These are phyloP conservation scores for Monosporascus sp. DNA, from an alignment of 2,329 filamentous ascomycete genomes.

Conservation along the genomic window DNA sequence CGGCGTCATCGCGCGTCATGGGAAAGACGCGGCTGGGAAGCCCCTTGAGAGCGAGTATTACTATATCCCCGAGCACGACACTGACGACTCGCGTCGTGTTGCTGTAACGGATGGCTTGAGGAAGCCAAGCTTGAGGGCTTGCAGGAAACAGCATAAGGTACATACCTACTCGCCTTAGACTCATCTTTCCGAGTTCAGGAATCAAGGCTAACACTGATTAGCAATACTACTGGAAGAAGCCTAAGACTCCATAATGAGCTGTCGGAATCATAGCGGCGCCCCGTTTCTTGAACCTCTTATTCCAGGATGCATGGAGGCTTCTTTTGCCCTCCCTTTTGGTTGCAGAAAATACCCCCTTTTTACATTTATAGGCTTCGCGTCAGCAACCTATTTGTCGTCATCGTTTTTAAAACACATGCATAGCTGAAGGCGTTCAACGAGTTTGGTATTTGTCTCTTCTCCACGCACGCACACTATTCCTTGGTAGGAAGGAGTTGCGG, in stretches of 20 bases:
- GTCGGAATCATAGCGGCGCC: neutral
- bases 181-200: constrained; percentile 2
- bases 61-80: constrained; percentile 84
- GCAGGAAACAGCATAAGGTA: constrained; percentile 97
- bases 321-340: neutral
- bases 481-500: constrained; percentile 2
- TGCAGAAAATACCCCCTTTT: constrained; percentile 8
- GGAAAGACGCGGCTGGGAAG: constrained; percentile 95
- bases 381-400: neutral
- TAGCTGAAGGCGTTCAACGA: constrained; percentile 22
- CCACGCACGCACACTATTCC: constrained; percentile 6
- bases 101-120: constrained; percentile 81
- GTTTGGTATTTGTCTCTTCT: constrained; percentile 6
- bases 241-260: constrained; percentile 48
- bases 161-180: constrained; percentile 18
- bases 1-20: constrained; percentile 82
- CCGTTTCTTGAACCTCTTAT: neutral
- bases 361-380: neutral
- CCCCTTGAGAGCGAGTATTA: constrained; percentile 94
- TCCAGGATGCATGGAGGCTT: neutral
- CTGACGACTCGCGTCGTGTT: constrained; percentile 70
- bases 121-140: constrained; percentile 83
- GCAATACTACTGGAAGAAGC: constrained; percentile 69
- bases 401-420: constrained; percentile 14
- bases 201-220: constrained; percentile 27